Percentiles rank a stretch among this genome's conserved stretches.
Conservation (phyloP, 148 eudicot genomes). For the Rhododendron mucronatum region DNA sequence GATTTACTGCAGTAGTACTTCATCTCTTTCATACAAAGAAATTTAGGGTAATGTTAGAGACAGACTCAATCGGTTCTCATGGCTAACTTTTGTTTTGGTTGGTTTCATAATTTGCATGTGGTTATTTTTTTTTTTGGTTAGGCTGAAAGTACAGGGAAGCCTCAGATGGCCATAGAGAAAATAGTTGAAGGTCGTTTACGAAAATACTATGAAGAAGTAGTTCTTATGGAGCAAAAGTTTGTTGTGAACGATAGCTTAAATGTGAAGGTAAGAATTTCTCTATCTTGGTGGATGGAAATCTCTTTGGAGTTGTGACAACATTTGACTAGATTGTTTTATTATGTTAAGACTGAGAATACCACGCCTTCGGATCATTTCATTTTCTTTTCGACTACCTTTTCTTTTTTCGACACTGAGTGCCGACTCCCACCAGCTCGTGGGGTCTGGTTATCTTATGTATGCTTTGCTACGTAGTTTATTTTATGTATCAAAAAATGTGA, state of each 20-base stretch:
- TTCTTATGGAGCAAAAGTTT: slow-evolving; percentile 93
- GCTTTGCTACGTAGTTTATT: neutral
- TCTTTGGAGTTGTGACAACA: neutral
- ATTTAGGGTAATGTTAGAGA: neutral
- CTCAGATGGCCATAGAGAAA: slow-evolving; percentile 91
- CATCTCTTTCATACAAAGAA: neutral
- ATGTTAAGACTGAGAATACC: neutral
- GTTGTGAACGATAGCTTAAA: slow-evolving; percentile 62
- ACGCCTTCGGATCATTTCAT: neutral
- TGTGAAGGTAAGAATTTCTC: slow-evolving; percentile 54
- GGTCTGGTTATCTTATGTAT: neutral
- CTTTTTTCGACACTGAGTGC: neutral
- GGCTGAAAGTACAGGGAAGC: slow-evolving; percentile 90
- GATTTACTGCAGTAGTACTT: neutral
- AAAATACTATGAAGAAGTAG: slow-evolving; percentile 90
- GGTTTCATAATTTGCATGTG: neutral
- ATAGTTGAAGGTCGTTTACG: slow-evolving; percentile 95
- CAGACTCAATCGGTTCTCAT: neutral
- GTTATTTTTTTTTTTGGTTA: slow-evolving; percentile 16
- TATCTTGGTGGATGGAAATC: neutral
- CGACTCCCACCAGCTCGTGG: neutral
- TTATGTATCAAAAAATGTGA: neutral
- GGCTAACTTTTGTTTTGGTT: neutral
- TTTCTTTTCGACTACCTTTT: neutral
- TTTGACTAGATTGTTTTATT: neutral